Conservation (phyloP, 148 eudicot genomes). For the Camellia granthamiana region DNA sequence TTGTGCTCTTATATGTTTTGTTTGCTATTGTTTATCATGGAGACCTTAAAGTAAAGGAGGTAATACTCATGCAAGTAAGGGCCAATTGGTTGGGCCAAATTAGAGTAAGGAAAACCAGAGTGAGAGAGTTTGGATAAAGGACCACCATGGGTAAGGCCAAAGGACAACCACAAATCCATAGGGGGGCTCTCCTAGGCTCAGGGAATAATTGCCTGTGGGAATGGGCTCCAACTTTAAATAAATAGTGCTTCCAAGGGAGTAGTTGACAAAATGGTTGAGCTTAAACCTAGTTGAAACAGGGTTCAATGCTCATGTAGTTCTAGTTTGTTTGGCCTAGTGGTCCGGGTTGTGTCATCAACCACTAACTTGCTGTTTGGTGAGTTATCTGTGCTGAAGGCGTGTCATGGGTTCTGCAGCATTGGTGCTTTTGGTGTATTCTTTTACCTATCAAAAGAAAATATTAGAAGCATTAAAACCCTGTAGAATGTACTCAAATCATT, state of each 20-base stretch:
- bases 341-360: not conserved
- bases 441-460: not conserved
- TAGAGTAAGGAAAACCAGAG: not conserved
- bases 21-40: not conserved
- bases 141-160: not conserved
- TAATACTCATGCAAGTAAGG: no score
- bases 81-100: not conserved
- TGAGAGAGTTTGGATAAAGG: not conserved
- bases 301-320: not conserved
- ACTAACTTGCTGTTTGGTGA: constrained; percentile 2
- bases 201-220: not conserved
- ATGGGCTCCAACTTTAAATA: not conserved
- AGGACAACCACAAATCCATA: not conserved
- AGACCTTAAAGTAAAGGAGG: not conserved
- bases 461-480: not conserved
- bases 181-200: not conserved
- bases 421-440: not conserved
- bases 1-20: not conserved
- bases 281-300: not conserved
- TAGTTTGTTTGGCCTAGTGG: not conserved
- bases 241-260: not conserved
- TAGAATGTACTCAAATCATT: not conserved
- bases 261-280: not conserved
- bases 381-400: not conserved
- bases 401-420: not conserved